Percentiles rank a stretch among this genome's conserved stretches.
These are phyloP conservation scores for Benincasa hispida DNA, from an alignment of 306 rosid genomes.

Conservation along the genomic window DNA sequence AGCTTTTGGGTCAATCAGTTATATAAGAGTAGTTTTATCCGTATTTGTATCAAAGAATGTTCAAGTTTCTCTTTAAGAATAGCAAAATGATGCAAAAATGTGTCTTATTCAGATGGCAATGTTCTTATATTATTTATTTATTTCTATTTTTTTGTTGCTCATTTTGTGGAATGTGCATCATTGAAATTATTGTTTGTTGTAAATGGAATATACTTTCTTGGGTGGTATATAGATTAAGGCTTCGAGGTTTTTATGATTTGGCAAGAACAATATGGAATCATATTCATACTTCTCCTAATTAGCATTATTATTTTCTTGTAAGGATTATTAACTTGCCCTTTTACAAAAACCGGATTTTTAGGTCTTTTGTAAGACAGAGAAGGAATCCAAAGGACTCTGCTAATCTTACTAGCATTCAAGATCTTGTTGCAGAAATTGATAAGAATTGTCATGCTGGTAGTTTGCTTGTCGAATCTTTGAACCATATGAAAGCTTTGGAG, in stretches of 20 bases:
- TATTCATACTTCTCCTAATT: not conserved
- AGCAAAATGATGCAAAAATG: not conserved
- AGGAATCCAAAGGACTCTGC: slow-evolving; percentile 66
- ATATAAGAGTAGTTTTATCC: not conserved
- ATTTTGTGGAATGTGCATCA: not conserved
- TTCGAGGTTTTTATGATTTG: not conserved
- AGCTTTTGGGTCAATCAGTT: too few species aligned
- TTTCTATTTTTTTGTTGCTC: not conserved
- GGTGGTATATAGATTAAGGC: not conserved
- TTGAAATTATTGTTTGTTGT: not conserved
- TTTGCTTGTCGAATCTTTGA: not conserved
- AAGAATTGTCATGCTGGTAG: slow-evolving; percentile 56
- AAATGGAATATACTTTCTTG: not conserved
- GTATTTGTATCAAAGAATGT: not conserved
- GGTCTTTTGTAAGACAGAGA: slow-evolving; percentile 82
- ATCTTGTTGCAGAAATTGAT: slow-evolving; percentile 63
- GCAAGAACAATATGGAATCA: not conserved
- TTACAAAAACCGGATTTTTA: slow-evolving; percentile 11
- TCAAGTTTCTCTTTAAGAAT: not conserved
- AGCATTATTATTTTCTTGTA: not conserved
- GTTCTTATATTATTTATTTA: not conserved
- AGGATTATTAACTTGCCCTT: not conserved
- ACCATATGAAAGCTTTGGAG: not conserved
- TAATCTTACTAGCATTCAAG: slow-evolving; percentile 65
- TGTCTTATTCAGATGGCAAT: not conserved